These are phyloP conservation scores for Lactuca sativa DNA, from an alignment of 129 eudicot genomes.

Conservation along the genomic window DNA sequence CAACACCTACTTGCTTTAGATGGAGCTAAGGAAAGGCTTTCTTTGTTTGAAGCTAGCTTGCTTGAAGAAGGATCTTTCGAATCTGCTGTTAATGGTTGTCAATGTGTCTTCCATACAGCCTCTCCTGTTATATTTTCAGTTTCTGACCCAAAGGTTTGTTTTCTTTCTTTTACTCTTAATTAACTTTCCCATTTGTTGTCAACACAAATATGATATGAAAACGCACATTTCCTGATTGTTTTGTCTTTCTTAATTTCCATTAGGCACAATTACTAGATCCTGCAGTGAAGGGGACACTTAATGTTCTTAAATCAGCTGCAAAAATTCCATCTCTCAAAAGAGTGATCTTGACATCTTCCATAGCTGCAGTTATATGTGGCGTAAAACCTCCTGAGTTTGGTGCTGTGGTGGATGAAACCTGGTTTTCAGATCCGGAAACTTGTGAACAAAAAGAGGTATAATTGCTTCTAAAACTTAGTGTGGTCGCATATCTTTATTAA, in stretches of 20 bases:
- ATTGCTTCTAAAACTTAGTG: background rate
- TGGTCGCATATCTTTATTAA: background rate
- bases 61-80: slow-evolving; percentile 1
- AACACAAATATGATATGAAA: too few relatives aligned
- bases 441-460: slow-evolving; percentile 46
- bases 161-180: background rate
- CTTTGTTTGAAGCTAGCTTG: slow-evolving; percentile 13
- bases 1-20: slow-evolving; percentile 17
- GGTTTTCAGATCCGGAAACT: slow-evolving; percentile 42
- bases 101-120: slow-evolving; percentile 50
- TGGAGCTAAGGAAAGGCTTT: slow-evolving; percentile 21
- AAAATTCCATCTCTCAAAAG: slow-evolving; percentile 44
- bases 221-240: background rate
- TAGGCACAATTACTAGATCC: slow-evolving; percentile 50
- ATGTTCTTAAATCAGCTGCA: slow-evolving; percentile 51
- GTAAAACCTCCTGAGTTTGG: slow-evolving; percentile 28
- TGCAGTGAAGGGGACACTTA: slow-evolving; percentile 58
- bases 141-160: slow-evolving; percentile 40
- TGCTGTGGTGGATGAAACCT: slow-evolving; percentile 48
- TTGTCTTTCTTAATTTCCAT: background rate
- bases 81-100: slow-evolving; percentile 29
- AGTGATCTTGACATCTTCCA: slow-evolving; percentile 55
- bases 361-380: slow-evolving; percentile 36
- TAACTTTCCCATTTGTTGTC: background rate
- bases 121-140: slow-evolving; percentile 39